Percentiles rank a stretch among this genome's conserved stretches.
These are phyloP conservation scores for Termitomyces sp. DNA, from an alignment of 768 basidiomycete species.

Conservation along the genomic window DNA sequence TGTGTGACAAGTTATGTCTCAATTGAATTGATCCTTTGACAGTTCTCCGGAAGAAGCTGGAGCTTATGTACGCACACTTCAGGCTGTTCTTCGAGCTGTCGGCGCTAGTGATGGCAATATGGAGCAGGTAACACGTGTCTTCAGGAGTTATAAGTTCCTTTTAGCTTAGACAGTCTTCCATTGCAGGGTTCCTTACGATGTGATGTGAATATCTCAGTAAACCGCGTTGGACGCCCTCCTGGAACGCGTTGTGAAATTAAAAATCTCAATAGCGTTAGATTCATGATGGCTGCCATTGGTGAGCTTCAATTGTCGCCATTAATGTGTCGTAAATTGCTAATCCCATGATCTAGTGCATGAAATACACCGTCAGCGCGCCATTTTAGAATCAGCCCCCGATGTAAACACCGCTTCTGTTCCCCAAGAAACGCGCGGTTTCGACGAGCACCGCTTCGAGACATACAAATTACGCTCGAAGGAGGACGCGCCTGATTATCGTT, in stretches of 20 bases:
- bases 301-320: constrained; percentile 15
- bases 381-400: constrained; percentile 33
- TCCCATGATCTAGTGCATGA: constrained; percentile 57
- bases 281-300: constrained; percentile 85
- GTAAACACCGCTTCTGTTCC: constrained; percentile 35
- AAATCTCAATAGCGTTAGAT: constrained; percentile 89
- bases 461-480: constrained; percentile 85
- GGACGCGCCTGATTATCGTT: constrained; percentile 92
- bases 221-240: constrained; percentile 51
- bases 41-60: constrained; percentile 87
- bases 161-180: neutral
- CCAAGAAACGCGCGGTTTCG: constrained; percentile 91
- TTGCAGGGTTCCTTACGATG: constrained; percentile 86
- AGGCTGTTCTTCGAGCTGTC: constrained; percentile 73
- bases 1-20: neutral
- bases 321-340: neutral
- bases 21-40: constrained; percentile 18
- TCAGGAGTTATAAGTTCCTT: neutral
- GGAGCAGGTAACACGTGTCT: constrained; percentile 64
- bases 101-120: constrained; percentile 94
- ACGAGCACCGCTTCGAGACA: constrained; percentile 78
- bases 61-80: constrained; percentile 78
- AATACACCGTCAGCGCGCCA: constrained; percentile 68
- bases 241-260: constrained; percentile 95
- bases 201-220: constrained; percentile 93